Evolutionary conservation across 225 moss, liverwort and hornwort genomes (phyloP).

Genomic region (Ulota crispa): DNA sequence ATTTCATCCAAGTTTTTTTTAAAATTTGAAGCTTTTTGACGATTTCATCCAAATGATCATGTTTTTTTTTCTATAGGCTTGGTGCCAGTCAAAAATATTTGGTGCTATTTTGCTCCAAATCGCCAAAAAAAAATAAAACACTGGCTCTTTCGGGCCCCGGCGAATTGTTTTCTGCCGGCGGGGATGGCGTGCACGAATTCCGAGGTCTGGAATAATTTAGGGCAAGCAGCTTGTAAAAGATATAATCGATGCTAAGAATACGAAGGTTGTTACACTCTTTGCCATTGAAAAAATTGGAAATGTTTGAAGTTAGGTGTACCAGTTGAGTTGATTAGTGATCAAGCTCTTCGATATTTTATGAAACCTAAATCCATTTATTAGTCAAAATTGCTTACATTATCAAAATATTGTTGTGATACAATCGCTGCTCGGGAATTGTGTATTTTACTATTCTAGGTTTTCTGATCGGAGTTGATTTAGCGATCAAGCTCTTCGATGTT

Average conservation of each 20-base stretch:
- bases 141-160: neutral
- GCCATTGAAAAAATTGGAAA: neutral
- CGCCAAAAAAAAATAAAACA: no score
- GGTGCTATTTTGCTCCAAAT: no score
- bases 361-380: neutral
- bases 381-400: neutral
- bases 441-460: neutral
- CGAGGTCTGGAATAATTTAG: neutral
- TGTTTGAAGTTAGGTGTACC: neutral
- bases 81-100: no score
- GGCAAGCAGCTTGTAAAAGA: neutral
- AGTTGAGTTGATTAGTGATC: no score
- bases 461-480: neutral
- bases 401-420: neutral
- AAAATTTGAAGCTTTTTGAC: no score
- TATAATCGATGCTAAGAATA: neutral
- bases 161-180: neutral
- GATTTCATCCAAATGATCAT: no score
- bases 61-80: no score
- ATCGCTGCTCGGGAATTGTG: neutral
- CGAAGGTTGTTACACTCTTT: neutral
- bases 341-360: neutral
- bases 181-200: neutral
- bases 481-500: neutral
- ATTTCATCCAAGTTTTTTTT: no score